Conservation (phyloP, 768 basidiomycete genomes). For the Flagelloscypha sp. region DNA sequence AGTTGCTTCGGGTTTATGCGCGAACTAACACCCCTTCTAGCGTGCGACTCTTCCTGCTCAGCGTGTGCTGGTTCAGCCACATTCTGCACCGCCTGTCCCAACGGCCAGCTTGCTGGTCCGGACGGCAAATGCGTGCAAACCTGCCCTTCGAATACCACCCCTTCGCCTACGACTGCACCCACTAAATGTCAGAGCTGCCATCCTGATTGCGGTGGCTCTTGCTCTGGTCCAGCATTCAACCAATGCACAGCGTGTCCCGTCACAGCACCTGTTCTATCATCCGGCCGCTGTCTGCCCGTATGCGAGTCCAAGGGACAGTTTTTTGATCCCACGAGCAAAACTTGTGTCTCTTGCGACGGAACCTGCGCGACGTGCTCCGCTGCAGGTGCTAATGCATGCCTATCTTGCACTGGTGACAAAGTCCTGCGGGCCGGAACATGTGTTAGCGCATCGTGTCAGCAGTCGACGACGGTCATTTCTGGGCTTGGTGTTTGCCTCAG, state of each 20-base stretch:
- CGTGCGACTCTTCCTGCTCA: conserved; percentile 66
- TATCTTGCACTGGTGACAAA: conserved; percentile 60
- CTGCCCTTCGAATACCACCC: conserved; percentile 68
- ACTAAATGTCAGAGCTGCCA: conserved; percentile 81
- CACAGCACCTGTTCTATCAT: conserved; percentile 60
- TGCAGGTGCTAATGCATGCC: conserved; percentile 56
- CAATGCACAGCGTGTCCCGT: conserved; percentile 70
- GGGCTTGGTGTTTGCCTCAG: conserved; percentile 75
- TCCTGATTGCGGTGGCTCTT: conserved; percentile 79
- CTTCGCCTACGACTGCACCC: conserved; percentile 48
- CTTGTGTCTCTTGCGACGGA: conserved; percentile 66
- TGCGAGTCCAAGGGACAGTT: conserved; percentile 68
- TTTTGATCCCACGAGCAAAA: conserved; percentile 55
- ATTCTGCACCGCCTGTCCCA: conserved; percentile 69
- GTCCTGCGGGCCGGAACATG: conserved; percentile 64
- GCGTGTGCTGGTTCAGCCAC: conserved; percentile 61
- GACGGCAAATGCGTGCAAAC: conserved; percentile 66
- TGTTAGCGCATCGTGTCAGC: conserved; percentile 50
- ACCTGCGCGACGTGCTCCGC: conserved; percentile 76
- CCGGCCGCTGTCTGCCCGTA: conserved; percentile 71
- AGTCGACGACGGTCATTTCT: conserved; percentile 46
- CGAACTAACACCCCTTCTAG: conserved; percentile 20
- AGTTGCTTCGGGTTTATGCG: background rate
- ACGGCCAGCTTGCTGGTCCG: conserved; percentile 58
- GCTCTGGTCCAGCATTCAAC: conserved; percentile 69